Percentiles rank a stretch among this genome's conserved stretches.
phyloP scores from a whole-genome alignment of 768 basidiomycete species.

The Leccinum incarnatum region DNA sequence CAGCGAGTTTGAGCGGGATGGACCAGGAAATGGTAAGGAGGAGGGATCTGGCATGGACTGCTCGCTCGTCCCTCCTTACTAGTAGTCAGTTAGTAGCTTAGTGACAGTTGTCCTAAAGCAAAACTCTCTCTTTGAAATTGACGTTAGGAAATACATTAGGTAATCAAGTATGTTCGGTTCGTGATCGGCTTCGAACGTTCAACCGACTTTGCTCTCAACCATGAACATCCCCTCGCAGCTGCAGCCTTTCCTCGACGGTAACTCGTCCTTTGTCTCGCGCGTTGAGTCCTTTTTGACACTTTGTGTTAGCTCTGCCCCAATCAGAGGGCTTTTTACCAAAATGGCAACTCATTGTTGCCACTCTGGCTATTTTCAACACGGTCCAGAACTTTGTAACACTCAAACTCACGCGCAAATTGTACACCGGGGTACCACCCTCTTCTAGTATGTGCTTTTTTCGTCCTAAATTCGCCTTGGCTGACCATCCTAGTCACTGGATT shows the following conservation, averaged over 20 bases:
- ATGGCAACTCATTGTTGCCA: conserved; percentile 85
- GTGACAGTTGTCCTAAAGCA: conserved; percentile 13
- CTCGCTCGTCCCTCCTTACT: conserved; percentile 23
- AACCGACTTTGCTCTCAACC: not conserved
- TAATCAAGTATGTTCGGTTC: conserved; percentile 19
- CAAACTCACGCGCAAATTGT: conserved; percentile 75
- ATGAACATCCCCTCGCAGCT: not conserved
- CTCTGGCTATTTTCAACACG: conserved; percentile 81
- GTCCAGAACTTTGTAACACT: conserved; percentile 79
- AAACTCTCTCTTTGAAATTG: conserved; percentile 17
- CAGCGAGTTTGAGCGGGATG: conserved; percentile 33
- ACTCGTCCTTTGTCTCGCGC: not conserved
- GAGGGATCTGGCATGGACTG: conserved; percentile 33
- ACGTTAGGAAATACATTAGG: conserved; percentile 26
- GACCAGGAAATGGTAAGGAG: conserved; percentile 24
- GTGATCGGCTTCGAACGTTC: conserved; percentile 18
- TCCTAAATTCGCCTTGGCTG: not conserved
- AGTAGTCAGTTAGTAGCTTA: not conserved
- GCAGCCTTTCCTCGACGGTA: conserved; percentile 26
- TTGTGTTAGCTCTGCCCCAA: conserved; percentile 55
- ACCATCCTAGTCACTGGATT: conserved; percentile 68
- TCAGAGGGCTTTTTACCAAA: conserved; percentile 71
- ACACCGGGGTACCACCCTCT: conserved; percentile 45
- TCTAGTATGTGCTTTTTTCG: conserved; percentile 31
- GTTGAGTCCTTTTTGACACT: not conserved